Evolutionary conservation across 2,329 filamentous ascomycete genomes (phyloP), one percentile per base, ranked within the genome.

Genomic region (Colletotrichum scovillei): DNA sequence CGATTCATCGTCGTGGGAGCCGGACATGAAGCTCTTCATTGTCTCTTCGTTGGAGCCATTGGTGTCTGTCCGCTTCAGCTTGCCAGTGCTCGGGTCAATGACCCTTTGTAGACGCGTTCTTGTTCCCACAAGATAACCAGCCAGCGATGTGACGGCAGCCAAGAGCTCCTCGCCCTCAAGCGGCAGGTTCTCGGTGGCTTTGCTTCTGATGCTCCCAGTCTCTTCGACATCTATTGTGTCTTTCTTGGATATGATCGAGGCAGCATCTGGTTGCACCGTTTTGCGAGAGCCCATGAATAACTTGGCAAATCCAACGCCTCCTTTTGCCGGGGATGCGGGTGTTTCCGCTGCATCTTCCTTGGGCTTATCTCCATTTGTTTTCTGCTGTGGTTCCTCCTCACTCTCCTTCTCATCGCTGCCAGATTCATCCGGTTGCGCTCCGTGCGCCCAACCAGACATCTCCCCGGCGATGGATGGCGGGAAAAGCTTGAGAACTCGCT

Each of bases 121-220:
- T 22, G 95, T 95, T 75, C 97, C 94, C 0, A 95, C 96, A 8
- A 99, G 88, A 79, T 97, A 99, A 28, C 92, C 93, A 78, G 94
- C 94, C 2, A 99, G 87, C 75, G 96, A 95, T 56, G 93, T 89
- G 19, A 97, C 94, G 0, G 97, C 95, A 62, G 91, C 88, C 76
- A 91, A 93, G 46, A 99, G 88, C 76, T 98, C 95, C 78, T 96
- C 96, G 16, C 95, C 95, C 79, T 95, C 91, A 46, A 93, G 84
- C 0, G 86, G 85, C 38, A 85, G 87, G 38, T 92, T 89, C 2
- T 88, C 85, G 2, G 78, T 74, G 1, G 81, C 68, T 52, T 85
- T 83, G 69, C 88, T 88, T 69, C 84, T 82, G 72, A 88, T 82
- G 72, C 87, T 91, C 2, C 86, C 86, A 3, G 86, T 84, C 55